Conservation (phyloP, 78 protist genomes). For the Acrasis kona region DNA sequence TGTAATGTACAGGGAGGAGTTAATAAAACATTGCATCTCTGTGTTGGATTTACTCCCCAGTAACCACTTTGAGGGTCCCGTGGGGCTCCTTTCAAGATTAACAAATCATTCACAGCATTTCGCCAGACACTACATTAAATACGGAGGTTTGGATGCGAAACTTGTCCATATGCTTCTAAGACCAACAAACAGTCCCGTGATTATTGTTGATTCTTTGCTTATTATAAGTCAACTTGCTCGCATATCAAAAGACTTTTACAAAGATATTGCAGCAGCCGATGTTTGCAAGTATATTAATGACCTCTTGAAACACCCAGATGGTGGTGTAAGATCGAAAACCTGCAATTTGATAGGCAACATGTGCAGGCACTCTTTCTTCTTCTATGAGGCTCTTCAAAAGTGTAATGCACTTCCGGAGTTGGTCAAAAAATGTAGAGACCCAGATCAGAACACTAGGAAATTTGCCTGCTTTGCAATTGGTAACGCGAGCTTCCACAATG, state of each 20-base stretch:
- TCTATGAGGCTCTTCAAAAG: conserved; percentile 33
- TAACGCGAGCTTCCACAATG: conserved; percentile 73
- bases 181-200: too few species aligned
- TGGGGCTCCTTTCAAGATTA: neutral
- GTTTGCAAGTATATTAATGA: conserved; percentile 7
- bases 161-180: neutral
- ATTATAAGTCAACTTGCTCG: conserved; percentile 58
- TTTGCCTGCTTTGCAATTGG: conserved; percentile 85
- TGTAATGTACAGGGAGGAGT: neutral
- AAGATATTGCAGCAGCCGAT: conserved; percentile 14
- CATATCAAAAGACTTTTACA: conserved; percentile 27
- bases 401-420: conserved; percentile 20
- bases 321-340: conserved; percentile 52
- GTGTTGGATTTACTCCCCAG: neutral
- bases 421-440: conserved; percentile 20
- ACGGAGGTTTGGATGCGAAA: neutral
- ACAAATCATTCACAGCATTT: conserved; percentile 4
- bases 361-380: conserved; percentile 51
- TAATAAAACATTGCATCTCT: neutral
- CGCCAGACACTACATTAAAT: neutral
- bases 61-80: conserved; percentile 7
- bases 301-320: conserved; percentile 30
- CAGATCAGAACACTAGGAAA: conserved; percentile 51
- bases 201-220: conserved; percentile 43
- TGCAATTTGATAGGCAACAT: conserved; percentile 80